Conservation (phyloP, 768 basidiomycete species). For the Pluteus cervinus region DNA sequence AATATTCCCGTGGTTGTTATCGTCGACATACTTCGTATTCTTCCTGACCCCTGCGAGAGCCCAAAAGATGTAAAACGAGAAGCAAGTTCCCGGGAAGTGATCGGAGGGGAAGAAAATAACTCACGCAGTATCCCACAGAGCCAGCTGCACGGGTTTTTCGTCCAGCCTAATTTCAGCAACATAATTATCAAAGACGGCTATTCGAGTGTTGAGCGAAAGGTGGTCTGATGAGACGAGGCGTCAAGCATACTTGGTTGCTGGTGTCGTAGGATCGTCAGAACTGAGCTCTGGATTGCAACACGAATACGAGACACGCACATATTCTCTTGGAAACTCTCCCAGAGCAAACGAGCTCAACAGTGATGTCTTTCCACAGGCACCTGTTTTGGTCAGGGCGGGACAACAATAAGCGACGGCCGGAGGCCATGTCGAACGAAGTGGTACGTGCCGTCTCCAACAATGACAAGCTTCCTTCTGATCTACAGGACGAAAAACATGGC, state of each 20-base stretch:
- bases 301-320: constrained; percentile 48
- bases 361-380: constrained; percentile 96
- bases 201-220: constrained; percentile 12
- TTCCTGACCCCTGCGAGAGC: constrained; percentile 77
- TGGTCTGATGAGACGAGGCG: constrained; percentile 10
- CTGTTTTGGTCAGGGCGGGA: constrained; percentile 31
- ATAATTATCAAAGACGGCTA: constrained; percentile 97
- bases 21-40: constrained; percentile 78
- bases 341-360: constrained; percentile 87
- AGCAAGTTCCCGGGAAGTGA: constrained; percentile 9
- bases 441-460: constrained; percentile 88
- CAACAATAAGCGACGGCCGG: constrained; percentile 11
- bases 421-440: constrained; percentile 10
- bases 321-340: constrained; percentile 95
- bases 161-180: constrained; percentile 98
- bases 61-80: constrained; percentile 10
- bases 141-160: constrained; percentile 95
- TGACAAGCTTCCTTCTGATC: constrained; percentile 94
- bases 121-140: constrained; percentile 99
- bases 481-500: constrained; percentile 20
- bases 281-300: constrained; percentile 7
- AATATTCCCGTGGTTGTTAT: constrained; percentile 7
- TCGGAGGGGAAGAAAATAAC: constrained; percentile 25
- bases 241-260: constrained; percentile 54
- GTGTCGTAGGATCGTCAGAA: constrained; percentile 10